Base-by-base conservation (phyloP, 1,284 basidiomycete species). In the Gymnopus androsaceus region DNA sequence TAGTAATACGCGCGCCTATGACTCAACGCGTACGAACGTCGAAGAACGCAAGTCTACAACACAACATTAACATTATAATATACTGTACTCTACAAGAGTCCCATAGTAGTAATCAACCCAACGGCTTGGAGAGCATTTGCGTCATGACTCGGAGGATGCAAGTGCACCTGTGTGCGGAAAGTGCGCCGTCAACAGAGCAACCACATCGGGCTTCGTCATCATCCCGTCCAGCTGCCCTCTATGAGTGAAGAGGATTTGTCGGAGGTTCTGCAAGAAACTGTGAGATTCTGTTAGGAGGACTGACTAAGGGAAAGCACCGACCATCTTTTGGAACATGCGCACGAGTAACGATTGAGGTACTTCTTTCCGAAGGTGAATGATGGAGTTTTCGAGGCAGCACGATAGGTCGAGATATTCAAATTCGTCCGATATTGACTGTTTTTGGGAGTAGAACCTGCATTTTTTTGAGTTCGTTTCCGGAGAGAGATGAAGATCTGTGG, bases 251-350 rank as follows among this genome's bases (percentile, higher is more conserved):
- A 88, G 68, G 25, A 88, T 79, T 64, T 85, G 84, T 14, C 83
- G 81, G 14, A 88, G 65, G 63, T 85, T 88, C 87, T 90, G 62
- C 11, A 5, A 4, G 19, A 34, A 40, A 31, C 15, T 37, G 34
- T 47, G 38, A 15, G 27, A 59, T 17, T 62, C 5, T 44, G 17
- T 55, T 6, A 38, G 34, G 33, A 52, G 30, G 21, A 57, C 41
- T 47, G 9, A n/a, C n/a, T 27, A 8, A 15, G 11, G 19, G 38
- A 25, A 51, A 23, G 8, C 21, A 67, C 80, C 48, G 55, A 85
- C 87, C 67, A 89, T 70, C 71, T 83, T 87, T 67, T 88, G 86
- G 72, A 89, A 88, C 79, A 86, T 85, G 63, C 75, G 80, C 30
- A 88, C 84, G 8, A 89, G 84, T 15, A 87, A 71, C 62, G 89